Conservation (phyloP, 2,329 filamentous ascomycete species). For the Ilyonectria destructans region DNA sequence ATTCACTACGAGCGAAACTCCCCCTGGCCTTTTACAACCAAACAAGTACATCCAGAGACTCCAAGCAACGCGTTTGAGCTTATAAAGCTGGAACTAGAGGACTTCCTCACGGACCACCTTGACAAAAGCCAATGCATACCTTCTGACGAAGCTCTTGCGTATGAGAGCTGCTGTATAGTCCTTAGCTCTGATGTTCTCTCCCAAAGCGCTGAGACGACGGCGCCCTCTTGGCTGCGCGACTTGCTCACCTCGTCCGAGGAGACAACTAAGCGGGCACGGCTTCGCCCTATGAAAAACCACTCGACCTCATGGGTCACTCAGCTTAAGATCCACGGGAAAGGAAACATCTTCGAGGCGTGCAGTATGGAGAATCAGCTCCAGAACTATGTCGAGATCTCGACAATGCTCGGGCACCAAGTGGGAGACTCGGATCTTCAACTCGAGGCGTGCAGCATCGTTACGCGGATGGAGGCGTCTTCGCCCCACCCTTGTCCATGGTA, state of each 20-base stretch:
- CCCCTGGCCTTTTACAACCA: conserved; percentile 51
- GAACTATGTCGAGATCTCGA: conserved; percentile 13
- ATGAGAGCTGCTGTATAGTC: conserved; percentile 46
- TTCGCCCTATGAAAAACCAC: conserved; percentile 40
- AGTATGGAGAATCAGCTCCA: conserved; percentile 36
- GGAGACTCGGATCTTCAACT: conserved; percentile 36
- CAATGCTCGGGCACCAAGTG: conserved; percentile 21
- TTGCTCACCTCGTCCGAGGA: conserved; percentile 41
- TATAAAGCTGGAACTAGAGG: conserved; percentile 53
- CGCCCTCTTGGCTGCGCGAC: conserved; percentile 46
- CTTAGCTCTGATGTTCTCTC: conserved; percentile 43
- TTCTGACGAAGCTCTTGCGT: conserved; percentile 37
- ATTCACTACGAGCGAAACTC: conserved; percentile 58
- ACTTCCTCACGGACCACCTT: conserved; percentile 38
- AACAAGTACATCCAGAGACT: conserved; percentile 34
- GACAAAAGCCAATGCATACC: conserved; percentile 30
- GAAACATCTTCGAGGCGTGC: conserved; percentile 44
- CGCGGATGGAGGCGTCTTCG: conserved; percentile 28
- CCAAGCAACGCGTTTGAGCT: conserved; percentile 53
- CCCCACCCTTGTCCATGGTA: conserved; percentile 13
- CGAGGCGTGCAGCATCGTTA: conserved; percentile 37
- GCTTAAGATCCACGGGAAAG: conserved; percentile 43
- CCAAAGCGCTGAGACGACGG: not conserved
- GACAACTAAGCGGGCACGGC: conserved; percentile 31
- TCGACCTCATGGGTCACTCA: conserved; percentile 36